Percentiles rank a stretch among this genome's conserved stretches.
phyloP scores from a whole-genome alignment of 2,329 filamentous ascomycete genomes.

The Alternaria brassicae region DNA sequence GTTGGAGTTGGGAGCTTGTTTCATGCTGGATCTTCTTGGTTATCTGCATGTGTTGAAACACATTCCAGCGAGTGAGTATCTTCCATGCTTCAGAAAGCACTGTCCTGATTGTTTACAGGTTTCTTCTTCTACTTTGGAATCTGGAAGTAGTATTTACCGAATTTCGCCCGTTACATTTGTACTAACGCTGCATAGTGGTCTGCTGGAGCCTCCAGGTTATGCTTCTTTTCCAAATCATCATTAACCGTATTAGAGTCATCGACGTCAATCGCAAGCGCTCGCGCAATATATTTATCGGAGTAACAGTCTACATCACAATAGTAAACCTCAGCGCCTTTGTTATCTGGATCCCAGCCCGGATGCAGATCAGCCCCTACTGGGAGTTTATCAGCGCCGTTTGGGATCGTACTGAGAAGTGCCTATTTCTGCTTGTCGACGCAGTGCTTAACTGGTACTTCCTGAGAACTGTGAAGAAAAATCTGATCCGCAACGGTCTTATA shows the following conservation, averaged over 20 bases:
- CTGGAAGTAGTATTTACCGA: neutral
- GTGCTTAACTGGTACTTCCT: conserved; percentile 40
- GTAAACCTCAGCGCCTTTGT: conserved; percentile 36
- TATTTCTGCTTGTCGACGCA: conserved; percentile 38
- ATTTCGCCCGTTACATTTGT: neutral
- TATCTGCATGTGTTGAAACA: neutral
- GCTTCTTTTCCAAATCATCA: neutral
- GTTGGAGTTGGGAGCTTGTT: neutral
- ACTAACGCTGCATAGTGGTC: neutral
- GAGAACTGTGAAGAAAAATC: conserved; percentile 38
- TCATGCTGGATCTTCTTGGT: neutral
- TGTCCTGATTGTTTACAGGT: neutral
- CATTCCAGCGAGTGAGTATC: neutral
- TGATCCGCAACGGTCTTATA: neutral
- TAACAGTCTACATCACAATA: conserved; percentile 1
- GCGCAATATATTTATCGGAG: too few species aligned
- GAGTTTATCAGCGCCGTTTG: conserved; percentile 35
- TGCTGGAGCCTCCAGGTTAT: neutral
- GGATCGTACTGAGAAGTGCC: conserved; percentile 38
- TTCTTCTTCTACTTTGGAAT: neutral
- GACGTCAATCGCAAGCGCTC: neutral
- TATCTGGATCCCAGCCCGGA: conserved; percentile 44
- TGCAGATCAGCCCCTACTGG: conserved; percentile 30
- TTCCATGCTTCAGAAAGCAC: neutral
- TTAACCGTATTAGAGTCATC: neutral